phyloP scores from a whole-genome alignment of 2,329 filamentous ascomycete species.

The Clonostachys chloroleuca region DNA sequence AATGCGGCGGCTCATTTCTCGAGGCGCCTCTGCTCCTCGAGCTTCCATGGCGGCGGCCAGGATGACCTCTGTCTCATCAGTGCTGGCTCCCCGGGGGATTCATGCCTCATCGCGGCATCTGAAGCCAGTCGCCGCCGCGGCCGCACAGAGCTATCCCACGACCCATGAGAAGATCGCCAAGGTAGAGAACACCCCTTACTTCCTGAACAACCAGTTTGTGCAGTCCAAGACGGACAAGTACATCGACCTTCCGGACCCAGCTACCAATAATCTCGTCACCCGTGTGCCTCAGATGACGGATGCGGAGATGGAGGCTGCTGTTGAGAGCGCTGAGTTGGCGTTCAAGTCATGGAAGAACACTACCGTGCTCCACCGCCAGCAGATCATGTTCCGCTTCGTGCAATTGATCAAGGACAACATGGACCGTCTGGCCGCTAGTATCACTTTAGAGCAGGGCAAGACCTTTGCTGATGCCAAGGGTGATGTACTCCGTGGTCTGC shows the following conservation, averaged over 20 bases:
- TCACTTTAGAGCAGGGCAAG: conserved; percentile 86
- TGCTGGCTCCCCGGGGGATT: conserved; percentile 44
- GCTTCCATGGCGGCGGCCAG: conserved; percentile 12
- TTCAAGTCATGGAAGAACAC: conserved; percentile 71
- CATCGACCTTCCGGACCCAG: conserved; percentile 78
- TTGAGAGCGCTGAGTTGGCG: conserved; percentile 71
- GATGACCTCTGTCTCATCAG: conserved; percentile 13
- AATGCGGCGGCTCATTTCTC: conserved; percentile 42
- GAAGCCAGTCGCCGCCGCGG: conserved; percentile 48
- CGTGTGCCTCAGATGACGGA: conserved; percentile 79
- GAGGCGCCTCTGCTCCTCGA: conserved; percentile 25
- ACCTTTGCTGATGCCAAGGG: conserved; percentile 79
- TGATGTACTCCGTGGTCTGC: conserved; percentile 76
- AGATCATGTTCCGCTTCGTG: conserved; percentile 86
- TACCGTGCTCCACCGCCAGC: conserved; percentile 69
- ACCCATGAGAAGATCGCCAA: conserved; percentile 66
- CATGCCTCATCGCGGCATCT: conserved; percentile 54
- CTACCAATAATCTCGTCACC: conserved; percentile 81
- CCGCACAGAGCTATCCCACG: conserved; percentile 60
- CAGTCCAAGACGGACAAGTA: conserved; percentile 64
- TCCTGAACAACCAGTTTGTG: conserved; percentile 76
- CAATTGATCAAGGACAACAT: conserved; percentile 77
- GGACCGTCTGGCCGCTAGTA: conserved; percentile 79
- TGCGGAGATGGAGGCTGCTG: conserved; percentile 69
- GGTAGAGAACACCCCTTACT: conserved; percentile 72